phyloP scores from a whole-genome alignment of 257 asterid genomes.

The Solanum phureja region DNA sequence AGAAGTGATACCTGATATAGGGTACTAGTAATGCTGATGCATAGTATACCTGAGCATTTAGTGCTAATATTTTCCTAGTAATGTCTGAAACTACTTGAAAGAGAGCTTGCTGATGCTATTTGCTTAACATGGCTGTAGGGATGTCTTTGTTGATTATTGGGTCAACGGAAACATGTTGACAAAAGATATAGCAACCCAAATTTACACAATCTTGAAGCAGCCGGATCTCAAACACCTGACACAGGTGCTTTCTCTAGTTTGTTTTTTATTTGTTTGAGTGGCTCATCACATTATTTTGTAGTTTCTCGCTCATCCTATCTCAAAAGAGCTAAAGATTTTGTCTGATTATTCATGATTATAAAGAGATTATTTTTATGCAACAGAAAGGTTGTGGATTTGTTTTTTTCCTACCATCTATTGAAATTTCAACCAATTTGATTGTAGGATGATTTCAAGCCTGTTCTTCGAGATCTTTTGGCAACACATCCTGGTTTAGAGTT shows the following conservation, averaged over 20 bases:
- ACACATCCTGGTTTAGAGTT: conserved; percentile 98
- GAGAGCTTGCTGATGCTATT: not conserved
- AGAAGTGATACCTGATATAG: not conserved
- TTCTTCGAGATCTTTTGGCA: conserved; percentile 88
- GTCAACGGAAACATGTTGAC: conserved; percentile 75
- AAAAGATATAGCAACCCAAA: conserved; percentile 73
- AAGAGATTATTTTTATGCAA: not conserved
- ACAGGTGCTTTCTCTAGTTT: conserved; percentile 44
- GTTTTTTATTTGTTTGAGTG: not conserved
- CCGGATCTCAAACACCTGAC: conserved; percentile 58
- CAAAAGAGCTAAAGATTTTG: not conserved
- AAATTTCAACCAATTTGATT: not conserved
- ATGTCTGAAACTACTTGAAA: not conserved
- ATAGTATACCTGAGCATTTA: not conserved
- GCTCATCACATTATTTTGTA: not conserved
- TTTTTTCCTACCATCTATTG: not conserved
- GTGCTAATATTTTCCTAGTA: not conserved
- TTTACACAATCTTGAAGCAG: conserved; percentile 80
- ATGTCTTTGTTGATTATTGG: conserved; percentile 95
- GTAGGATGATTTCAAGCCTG: conserved; percentile 88
- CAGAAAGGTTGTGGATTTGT: not conserved
- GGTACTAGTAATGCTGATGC: not conserved
- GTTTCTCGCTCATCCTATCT: not conserved
- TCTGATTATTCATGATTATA: not conserved
- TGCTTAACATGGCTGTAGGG: conserved; percentile 40